Percentiles rank a stretch among this genome's conserved stretches.
phyloP scores from a whole-genome alignment of 2,329 filamentous ascomycete genomes.

The Aulographum hederae region DNA sequence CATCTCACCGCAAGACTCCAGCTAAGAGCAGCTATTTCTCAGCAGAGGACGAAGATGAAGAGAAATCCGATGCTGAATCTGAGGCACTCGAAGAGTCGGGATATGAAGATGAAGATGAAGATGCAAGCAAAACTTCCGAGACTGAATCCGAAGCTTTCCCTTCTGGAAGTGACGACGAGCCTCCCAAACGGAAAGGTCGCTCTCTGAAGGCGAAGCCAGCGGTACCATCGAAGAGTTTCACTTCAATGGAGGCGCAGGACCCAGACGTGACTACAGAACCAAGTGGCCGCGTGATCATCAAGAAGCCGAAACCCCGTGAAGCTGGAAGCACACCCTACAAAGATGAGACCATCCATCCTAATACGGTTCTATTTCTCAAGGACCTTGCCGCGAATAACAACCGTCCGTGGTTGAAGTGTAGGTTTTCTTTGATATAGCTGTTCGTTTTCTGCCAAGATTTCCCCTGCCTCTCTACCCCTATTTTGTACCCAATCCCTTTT shows the following conservation, averaged over 20 bases:
- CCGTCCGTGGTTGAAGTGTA: constrained; percentile 45
- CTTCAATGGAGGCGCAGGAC: too few relatives aligned
- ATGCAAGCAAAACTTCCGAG: constrained; percentile 10
- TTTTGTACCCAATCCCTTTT: too few relatives aligned
- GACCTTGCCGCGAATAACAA: constrained; percentile 44
- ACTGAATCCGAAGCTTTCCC: constrained; percentile 13
- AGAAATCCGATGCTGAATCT: constrained; percentile 15
- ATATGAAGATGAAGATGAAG: constrained; percentile 21
- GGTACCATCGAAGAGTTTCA: too few relatives aligned
- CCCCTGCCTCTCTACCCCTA: background rate
- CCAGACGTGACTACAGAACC: constrained; percentile 4
- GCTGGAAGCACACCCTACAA: constrained; percentile 39
- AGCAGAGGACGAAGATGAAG: constrained; percentile 7
- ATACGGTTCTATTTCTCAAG: constrained; percentile 41
- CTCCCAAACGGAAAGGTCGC: constrained; percentile 2
- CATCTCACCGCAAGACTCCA: constrained; percentile 5
- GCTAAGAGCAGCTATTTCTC: constrained; percentile 17
- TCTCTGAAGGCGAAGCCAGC: too few relatives aligned
- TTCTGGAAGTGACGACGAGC: constrained; percentile 4
- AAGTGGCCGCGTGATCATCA: constrained; percentile 43
- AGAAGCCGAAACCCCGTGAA: constrained; percentile 42
- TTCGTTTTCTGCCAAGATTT: constrained; percentile 1
- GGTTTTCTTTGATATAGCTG: too few relatives aligned
- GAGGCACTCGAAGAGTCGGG: constrained; percentile 17
- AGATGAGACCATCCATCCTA: constrained; percentile 41